Conservation (phyloP, 805 yeast genomes). For the Lachancea sp. region DNA sequence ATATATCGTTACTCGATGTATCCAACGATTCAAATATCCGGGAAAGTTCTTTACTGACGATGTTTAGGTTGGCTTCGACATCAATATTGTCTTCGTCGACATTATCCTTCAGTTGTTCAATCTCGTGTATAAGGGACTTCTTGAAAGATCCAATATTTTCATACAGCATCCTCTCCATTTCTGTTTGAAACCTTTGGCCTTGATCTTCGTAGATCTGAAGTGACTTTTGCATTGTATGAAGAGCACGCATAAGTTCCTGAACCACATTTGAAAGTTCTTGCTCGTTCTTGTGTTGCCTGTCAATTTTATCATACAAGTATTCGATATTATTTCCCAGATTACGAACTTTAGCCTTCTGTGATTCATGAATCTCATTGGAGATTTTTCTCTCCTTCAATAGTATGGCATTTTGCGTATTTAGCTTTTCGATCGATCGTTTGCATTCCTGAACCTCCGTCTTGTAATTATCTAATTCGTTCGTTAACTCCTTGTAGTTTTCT, state of each 20-base stretch:
- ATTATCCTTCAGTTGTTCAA: constrained; percentile 14
- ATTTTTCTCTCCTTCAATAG: constrained; percentile 28
- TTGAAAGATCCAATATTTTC: constrained; percentile 20
- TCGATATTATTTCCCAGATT: constrained; percentile 23
- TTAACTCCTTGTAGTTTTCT: constrained; percentile 48
- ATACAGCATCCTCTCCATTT: constrained; percentile 20
- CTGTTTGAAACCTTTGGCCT: constrained; percentile 17
- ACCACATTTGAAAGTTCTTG: constrained; percentile 22
- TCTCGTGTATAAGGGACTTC: constrained; percentile 14
- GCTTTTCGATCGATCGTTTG: constrained; percentile 36
- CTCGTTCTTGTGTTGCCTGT: constrained; percentile 25
- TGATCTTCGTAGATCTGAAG: constrained; percentile 20
- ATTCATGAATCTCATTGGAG: constrained; percentile 23
- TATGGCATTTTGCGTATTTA: constrained; percentile 35
- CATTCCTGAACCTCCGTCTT: constrained; percentile 46
- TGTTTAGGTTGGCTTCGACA: constrained; percentile 17
- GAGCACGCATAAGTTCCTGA: constrained; percentile 17
- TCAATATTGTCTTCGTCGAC: constrained; percentile 9
- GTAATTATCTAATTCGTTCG: constrained; percentile 43
- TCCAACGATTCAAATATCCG: constrained; percentile 16
- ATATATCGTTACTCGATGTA: constrained; percentile 18
- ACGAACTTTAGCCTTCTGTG: constrained; percentile 23
- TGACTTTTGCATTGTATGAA: constrained; percentile 18
- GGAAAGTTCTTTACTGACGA: constrained; percentile 17
- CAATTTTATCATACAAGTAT: constrained; percentile 24